Percentiles rank a stretch among this genome's conserved stretches.
Conservation (phyloP, 2,329 filamentous ascomycete species). For the Pseudohalonectria lignicola region DNA sequence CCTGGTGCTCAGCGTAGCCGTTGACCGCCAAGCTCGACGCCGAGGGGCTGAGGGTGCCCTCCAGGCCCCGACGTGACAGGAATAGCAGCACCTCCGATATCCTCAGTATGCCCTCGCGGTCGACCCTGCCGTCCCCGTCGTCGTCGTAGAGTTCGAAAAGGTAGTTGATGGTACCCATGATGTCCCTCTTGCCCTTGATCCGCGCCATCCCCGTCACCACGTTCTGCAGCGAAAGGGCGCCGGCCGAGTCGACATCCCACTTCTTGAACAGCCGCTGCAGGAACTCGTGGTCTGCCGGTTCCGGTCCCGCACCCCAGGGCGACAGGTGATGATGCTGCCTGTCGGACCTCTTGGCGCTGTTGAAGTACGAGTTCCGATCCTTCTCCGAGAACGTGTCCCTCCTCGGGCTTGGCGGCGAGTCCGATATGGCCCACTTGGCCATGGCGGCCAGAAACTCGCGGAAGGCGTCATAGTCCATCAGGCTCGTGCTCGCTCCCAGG, state of each 20-base stretch:
- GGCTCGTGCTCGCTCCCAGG: slow-evolving; percentile 74
- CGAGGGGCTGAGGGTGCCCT: slow-evolving; percentile 59
- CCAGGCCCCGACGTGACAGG: slow-evolving; percentile 77
- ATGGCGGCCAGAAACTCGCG: slow-evolving; percentile 85
- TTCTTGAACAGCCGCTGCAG: slow-evolving; percentile 76
- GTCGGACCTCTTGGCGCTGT: slow-evolving; percentile 44
- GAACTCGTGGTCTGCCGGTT: slow-evolving; percentile 89
- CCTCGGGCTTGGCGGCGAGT: slow-evolving; percentile 56
- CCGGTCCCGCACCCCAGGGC: slow-evolving; percentile 45
- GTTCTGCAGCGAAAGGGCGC: slow-evolving; percentile 77
- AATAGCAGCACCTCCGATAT: slow-evolving; percentile 94
- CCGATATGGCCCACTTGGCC: slow-evolving; percentile 85
- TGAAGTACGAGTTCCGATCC: slow-evolving; percentile 48
- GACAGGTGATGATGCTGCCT: slow-evolving; percentile 31
- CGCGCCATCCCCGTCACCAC: slow-evolving; percentile 84
- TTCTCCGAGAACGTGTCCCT: slow-evolving; percentile 35
- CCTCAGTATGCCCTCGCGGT: slow-evolving; percentile 85
- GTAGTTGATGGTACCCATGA: slow-evolving; percentile 96
- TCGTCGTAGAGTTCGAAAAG: slow-evolving; percentile 98
- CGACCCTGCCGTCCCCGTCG: slow-evolving; percentile 78
- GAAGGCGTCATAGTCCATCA: slow-evolving; percentile 97
- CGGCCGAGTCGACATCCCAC: slow-evolving; percentile 73
- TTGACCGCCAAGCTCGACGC: slow-evolving; percentile 44
- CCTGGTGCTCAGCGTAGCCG: slow-evolving; percentile 21
- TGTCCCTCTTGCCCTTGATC: slow-evolving; percentile 87